Conservation (phyloP, 1,284 basidiomycete genomes). For the Testicularia cyperi region DNA sequence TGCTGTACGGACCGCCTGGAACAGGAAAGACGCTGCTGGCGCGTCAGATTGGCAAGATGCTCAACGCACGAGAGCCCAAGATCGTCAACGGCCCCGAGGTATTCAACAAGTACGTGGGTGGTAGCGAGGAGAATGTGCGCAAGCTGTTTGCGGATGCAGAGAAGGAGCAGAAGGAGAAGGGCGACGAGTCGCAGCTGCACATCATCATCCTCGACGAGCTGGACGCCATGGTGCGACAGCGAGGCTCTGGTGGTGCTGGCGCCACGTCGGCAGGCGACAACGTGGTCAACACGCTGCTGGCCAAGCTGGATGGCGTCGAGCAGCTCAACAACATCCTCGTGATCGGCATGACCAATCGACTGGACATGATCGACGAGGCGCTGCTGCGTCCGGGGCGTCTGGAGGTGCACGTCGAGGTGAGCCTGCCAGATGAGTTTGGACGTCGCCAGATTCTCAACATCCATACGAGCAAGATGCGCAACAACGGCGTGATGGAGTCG, state of each 20-base stretch:
- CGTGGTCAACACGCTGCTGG: slow-evolving; percentile 96
- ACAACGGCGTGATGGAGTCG: slow-evolving; percentile 82
- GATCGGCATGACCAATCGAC: slow-evolving; percentile 98
- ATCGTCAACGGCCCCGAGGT: slow-evolving; percentile 98
- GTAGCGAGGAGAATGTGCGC: slow-evolving; percentile 96
- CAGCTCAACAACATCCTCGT: slow-evolving; percentile 99
- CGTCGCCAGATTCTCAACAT: slow-evolving; percentile 92
- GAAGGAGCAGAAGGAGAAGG: slow-evolving; percentile 98
- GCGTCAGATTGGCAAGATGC: slow-evolving; percentile 98
- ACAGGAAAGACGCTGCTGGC: slow-evolving; percentile 99
- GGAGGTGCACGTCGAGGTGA: slow-evolving; percentile 99
- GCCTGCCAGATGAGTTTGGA: slow-evolving; percentile 89
- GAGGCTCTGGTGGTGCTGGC: slow-evolving; percentile 64
- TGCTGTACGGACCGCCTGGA: slow-evolving; percentile 93
- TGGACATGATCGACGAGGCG: slow-evolving; percentile 99
- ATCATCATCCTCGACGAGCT: slow-evolving; percentile 99
- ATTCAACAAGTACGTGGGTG: slow-evolving; percentile 95
- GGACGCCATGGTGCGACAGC: slow-evolving; percentile 98
- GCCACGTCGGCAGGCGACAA: slow-evolving; percentile 98
- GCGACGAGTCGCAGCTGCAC: slow-evolving; percentile 95
- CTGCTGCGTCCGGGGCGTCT: slow-evolving; percentile 95
- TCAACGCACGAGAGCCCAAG: slow-evolving; percentile 97
- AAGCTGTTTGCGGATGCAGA: slow-evolving; percentile 98
- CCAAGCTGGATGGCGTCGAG: slow-evolving; percentile 99
- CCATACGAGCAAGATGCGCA: slow-evolving; percentile 91